These are phyloP conservation scores for Scedosporium minutisporum DNA, from an alignment of 2,329 filamentous ascomycete species.

Conservation along the genomic window DNA sequence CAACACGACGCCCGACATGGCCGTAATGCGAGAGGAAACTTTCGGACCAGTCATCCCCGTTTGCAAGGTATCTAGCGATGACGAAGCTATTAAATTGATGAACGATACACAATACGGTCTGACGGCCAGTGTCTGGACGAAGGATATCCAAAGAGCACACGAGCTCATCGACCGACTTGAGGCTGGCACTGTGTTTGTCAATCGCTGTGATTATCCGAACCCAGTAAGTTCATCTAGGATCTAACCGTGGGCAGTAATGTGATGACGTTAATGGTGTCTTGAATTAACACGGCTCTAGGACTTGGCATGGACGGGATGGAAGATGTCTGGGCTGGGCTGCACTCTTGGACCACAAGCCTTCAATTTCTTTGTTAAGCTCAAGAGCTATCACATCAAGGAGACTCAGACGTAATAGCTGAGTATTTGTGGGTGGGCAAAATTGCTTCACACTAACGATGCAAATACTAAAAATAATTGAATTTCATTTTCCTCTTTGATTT, in stretches of 20 bases:
- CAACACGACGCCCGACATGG: constrained; percentile 74
- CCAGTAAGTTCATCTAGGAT: constrained; percentile 50
- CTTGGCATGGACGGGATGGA: constrained; percentile 95
- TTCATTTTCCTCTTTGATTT: too few species aligned
- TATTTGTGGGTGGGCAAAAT: too few species aligned
- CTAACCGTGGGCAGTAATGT: too few species aligned
- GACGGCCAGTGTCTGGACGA: constrained; percentile 96
- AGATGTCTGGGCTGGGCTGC: constrained; percentile 87
- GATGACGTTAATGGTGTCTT: constrained; percentile 5
- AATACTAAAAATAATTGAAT: too few species aligned
- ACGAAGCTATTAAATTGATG: constrained; percentile 79
- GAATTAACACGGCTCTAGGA: constrained; percentile 43
- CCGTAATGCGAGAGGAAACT: constrained; percentile 86
- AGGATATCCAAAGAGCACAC: constrained; percentile 68
- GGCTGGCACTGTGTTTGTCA: constrained; percentile 92
- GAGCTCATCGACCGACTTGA: constrained; percentile 73
- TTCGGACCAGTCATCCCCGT: constrained; percentile 90
- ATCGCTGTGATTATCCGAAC: constrained; percentile 84
- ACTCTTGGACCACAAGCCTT: constrained; percentile 86
- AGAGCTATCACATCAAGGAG: constrained; percentile 91
- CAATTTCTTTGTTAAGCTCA: constrained; percentile 91
- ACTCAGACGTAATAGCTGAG: too few species aligned
- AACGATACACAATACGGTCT: constrained; percentile 92
- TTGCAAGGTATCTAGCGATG: constrained; percentile 73
- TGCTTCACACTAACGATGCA: too few species aligned